These are phyloP conservation scores for Cryptosporidium ryanae DNA, from an alignment of 169 alveolate genomes.

Conservation along the genomic window DNA sequence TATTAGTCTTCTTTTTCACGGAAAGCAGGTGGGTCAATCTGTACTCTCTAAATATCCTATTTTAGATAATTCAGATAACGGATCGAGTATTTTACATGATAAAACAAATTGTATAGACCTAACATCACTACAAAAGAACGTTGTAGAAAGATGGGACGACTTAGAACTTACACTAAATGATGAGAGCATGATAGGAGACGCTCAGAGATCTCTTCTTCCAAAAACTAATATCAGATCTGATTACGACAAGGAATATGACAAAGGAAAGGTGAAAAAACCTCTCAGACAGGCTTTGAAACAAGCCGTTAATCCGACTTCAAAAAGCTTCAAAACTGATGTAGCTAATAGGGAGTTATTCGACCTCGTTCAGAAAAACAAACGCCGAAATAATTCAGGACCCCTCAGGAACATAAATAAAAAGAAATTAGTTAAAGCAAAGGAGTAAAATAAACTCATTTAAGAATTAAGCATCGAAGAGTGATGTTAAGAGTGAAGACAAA, in stretches of 20 bases:
- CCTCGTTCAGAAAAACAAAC: constrained; percentile 45
- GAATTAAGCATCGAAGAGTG: not conserved
- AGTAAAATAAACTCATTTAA: not conserved
- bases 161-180: constrained; percentile 6
- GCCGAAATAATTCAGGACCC: not conserved
- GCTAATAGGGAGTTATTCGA: constrained; percentile 49
- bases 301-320: not conserved
- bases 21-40: not conserved
- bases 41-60: too few species aligned
- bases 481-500: too few species aligned
- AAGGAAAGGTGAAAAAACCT: constrained; percentile 76
- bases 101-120: too few species aligned
- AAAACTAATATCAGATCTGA: constrained; percentile 61
- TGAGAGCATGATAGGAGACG: constrained; percentile 4
- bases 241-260: constrained; percentile 79
- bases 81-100: too few species aligned
- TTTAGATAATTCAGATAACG: too few species aligned
- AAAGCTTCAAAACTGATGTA: not conserved
- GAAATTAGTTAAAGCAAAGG: not conserved
- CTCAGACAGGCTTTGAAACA: constrained; percentile 10
- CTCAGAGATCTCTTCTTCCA: constrained; percentile 28
- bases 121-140: too few species aligned
- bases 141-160: constrained; percentile 49
- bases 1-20: not conserved
- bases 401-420: constrained; percentile 17